Percentiles rank a stretch among this genome's conserved stretches.
Conservation (phyloP, 257 asterid genomes). For the Salvia miltiorrhiza region DNA sequence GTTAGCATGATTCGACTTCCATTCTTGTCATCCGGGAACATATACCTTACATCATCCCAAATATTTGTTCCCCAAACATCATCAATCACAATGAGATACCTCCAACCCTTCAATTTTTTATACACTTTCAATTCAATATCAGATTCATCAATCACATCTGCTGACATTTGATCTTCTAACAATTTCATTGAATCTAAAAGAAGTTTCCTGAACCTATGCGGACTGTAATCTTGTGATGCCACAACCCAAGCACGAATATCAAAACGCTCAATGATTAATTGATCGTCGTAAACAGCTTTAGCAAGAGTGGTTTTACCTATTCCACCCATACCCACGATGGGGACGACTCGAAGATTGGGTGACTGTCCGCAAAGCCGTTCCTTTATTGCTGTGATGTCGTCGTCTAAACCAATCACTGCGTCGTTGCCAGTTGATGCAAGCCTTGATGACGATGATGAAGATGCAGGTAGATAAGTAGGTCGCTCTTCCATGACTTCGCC, state of each 20-base stretch:
- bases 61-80: neutral
- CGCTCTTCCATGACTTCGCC: neutral
- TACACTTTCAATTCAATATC: neutral
- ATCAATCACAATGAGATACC: constrained; percentile 11
- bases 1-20: neutral
- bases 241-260: neutral
- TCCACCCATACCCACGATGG: constrained; percentile 1
- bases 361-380: constrained; percentile 1
- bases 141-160: neutral
- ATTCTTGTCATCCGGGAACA: neutral
- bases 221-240: neutral
- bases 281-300: neutral
- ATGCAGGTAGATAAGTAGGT: neutral
- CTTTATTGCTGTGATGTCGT: neutral
- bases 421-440: neutral
- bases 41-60: neutral
- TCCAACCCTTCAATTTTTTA: neutral
- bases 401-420: neutral
- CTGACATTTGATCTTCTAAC: neutral
- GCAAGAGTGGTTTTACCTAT: neutral
- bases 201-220: neutral
- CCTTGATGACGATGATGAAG: neutral
- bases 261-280: neutral
- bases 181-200: neutral
- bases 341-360: neutral